Evolutionary conservation across 2,329 filamentous ascomycete genomes (phyloP).

Genomic region (Neonectria faginata): DNA sequence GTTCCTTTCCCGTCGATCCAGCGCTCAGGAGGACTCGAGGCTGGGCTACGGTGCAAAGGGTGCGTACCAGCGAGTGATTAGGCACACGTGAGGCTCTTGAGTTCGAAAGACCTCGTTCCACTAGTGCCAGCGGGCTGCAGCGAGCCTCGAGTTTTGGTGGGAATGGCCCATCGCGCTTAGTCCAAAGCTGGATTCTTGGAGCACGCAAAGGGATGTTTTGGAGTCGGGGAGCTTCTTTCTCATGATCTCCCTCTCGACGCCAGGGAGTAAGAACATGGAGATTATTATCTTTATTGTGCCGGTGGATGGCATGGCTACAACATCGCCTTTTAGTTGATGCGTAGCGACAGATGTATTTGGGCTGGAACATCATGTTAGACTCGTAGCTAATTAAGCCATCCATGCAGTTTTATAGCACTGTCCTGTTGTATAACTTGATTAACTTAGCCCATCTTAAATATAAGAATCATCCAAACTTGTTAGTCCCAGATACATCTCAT

Average conservation of each 20-base stretch:
- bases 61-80: constrained; percentile 2
- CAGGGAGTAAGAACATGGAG: background rate
- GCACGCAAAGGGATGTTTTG: constrained; percentile 7
- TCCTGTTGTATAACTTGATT: no score
- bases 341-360: no score
- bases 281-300: no score
- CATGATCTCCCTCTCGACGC: background rate
- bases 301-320: no score
- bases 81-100: background rate
- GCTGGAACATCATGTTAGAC: no score
- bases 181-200: constrained; percentile 5
- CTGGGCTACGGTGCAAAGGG: constrained; percentile 12
- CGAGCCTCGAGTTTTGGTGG: background rate
- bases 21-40: background rate
- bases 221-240: background rate
- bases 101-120: background rate
- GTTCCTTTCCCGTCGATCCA: constrained; percentile 9
- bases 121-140: background rate
- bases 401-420: no score
- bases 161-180: background rate
- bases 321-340: no score
- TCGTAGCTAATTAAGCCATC: no score
- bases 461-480: no score
- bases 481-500: no score
- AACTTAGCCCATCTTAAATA: no score